Percentiles rank a stretch among this genome's conserved stretches.
Evolutionary conservation across 140 eudicot species (phyloP).

Genomic region (Flaveria floridana): DNA sequence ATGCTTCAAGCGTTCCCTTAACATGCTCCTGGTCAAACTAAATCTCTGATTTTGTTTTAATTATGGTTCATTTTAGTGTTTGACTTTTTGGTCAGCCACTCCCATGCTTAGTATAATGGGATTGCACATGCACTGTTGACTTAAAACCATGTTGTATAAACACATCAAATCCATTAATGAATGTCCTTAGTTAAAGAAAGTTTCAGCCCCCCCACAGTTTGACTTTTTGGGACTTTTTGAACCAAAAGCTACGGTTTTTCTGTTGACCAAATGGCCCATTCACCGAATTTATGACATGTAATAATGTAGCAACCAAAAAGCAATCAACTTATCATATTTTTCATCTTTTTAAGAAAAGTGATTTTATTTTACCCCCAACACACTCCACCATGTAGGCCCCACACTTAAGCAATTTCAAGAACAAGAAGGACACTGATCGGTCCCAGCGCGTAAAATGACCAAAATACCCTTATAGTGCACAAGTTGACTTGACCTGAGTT

Average conservation of each 20-base stretch:
- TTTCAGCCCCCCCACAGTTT: conserved; percentile 43
- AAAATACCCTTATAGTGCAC: conserved; percentile 17
- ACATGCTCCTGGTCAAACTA: conserved; percentile 46
- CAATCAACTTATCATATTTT: conserved; percentile 34
- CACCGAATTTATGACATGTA: conserved; percentile 26
- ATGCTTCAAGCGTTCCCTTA: conserved; percentile 29
- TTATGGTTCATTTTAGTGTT: conserved; percentile 28
- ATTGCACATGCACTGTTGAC: conserved; percentile 80
- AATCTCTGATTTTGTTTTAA: conserved; percentile 36
- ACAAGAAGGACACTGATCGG: conserved; percentile 18
- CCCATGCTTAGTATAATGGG: conserved; percentile 27
- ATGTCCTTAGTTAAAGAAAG: conserved; percentile 46
- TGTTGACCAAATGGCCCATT: conserved; percentile 56
- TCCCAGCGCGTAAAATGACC: conserved; percentile 11
- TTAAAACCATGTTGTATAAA: conserved; percentile 56
- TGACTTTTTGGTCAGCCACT: conserved; percentile 33
- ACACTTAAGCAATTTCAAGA: conserved; percentile 18
- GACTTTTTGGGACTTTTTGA: conserved; percentile 41
- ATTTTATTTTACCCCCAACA: conserved; percentile 40
- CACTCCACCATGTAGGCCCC: conserved; percentile 35
- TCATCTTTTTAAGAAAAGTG: conserved; percentile 41
- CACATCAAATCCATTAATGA: conserved; percentile 38
- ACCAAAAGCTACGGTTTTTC: conserved; percentile 41
- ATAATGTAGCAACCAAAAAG: conserved; percentile 40
- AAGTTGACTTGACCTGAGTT: conserved; percentile 60